Percentiles rank a stretch among this genome's conserved stretches.
Evolutionary conservation across 2,329 filamentous ascomycete species (phyloP).

Genomic region (Aspergillus fischeri): DNA sequence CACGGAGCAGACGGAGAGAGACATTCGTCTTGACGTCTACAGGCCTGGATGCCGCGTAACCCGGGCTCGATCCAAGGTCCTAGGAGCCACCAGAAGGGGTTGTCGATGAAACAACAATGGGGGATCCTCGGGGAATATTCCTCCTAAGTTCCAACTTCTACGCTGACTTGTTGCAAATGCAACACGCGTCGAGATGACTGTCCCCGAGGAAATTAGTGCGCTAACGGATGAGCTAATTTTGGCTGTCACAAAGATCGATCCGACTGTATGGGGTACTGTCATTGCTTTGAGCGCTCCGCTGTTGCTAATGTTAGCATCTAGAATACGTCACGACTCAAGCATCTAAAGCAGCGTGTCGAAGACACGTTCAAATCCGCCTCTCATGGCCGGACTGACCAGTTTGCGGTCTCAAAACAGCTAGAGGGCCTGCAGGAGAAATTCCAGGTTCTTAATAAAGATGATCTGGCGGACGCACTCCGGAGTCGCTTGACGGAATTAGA

Average conservation of each 20-base stretch:
- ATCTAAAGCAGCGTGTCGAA: conserved; percentile 29
- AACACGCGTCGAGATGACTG: conserved; percentile 56
- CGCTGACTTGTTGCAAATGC: not conserved
- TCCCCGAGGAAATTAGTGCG: conserved; percentile 59
- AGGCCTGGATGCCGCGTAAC: conserved; percentile 8
- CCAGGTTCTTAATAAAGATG: conserved; percentile 71
- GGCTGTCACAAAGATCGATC: conserved; percentile 50
- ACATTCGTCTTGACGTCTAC: not conserved
- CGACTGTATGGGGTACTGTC: conserved; percentile 42
- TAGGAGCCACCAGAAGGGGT: not conserved
- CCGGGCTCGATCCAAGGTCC: not conserved
- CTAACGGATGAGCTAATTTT: conserved; percentile 69
- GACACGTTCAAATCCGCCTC: conserved; percentile 38
- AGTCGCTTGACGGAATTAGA: conserved; percentile 58
- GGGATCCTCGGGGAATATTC: too few species aligned
- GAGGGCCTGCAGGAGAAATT: conserved; percentile 83
- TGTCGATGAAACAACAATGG: not conserved
- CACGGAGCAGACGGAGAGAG: not conserved
- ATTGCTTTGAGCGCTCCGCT: not conserved
- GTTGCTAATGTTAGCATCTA: conserved; percentile 16
- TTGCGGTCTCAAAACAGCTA: conserved; percentile 63
- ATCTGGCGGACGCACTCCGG: conserved; percentile 66
- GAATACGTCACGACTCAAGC: conserved; percentile 26
- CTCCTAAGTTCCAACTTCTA: not conserved
- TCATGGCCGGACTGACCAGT: conserved; percentile 68